Evolutionary conservation across 2,329 filamentous ascomycete species (phyloP).

Genomic region (Trichoderma semiorbis): DNA sequence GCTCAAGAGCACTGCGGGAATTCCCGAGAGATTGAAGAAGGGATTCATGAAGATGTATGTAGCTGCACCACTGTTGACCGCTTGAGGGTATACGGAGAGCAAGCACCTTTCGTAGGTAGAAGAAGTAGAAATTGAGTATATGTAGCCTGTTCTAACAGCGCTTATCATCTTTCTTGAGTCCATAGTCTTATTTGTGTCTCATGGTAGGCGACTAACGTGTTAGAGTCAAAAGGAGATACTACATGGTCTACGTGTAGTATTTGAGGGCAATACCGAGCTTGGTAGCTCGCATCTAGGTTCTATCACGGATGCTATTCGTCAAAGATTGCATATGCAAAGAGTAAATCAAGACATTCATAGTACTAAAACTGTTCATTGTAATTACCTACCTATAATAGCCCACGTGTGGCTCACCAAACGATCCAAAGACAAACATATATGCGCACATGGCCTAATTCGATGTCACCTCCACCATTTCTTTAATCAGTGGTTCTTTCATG

Average conservation of each 20-base stretch:
- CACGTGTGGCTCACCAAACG: neutral
- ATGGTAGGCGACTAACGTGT: no score
- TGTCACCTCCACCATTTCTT: neutral
- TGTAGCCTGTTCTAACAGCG: neutral
- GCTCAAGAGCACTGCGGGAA: neutral
- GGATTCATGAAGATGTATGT: neutral
- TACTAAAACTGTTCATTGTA: neutral
- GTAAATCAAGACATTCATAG: neutral
- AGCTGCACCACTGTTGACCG: neutral
- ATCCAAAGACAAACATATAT: neutral
- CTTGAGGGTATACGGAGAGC: neutral
- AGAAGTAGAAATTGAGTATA: neutral
- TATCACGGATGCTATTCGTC: neutral
- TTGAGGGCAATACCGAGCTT: neutral
- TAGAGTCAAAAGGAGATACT: neutral
- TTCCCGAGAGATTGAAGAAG: neutral
- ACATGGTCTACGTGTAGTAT: fast-evolving
- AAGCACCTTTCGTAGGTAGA: neutral
- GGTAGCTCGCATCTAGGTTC: neutral
- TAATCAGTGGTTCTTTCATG: neutral
- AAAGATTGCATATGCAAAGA: neutral
- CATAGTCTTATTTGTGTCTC: neutral
- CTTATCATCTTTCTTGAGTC: neutral
- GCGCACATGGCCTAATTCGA: neutral
- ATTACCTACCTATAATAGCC: neutral